Base-by-base conservation (phyloP, 2,329 filamentous ascomycete genomes). In the Pochonia chlamydosporia region DNA sequence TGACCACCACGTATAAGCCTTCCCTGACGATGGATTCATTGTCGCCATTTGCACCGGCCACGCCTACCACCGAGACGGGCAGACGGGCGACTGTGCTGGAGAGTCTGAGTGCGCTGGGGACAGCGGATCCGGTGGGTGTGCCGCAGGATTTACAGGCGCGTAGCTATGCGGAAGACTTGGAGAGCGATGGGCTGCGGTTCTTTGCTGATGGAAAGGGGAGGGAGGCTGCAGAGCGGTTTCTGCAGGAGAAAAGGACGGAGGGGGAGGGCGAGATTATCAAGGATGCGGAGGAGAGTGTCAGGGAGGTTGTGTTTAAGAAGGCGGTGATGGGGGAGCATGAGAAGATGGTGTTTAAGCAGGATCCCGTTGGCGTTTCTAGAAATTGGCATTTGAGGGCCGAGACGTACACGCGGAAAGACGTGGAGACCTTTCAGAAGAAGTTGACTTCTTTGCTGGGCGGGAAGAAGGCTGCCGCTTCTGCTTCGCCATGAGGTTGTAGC, bases 401-500 rank as follows among this genome's bases (percentile, higher is more conserved):
- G 52, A 67, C 67, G 37, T 72, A 70, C 54, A 53, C 54, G 18
- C 50, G 49, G 13, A 56, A 51, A 40, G 61, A 70, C 25, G 59
- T 63, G 41, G 59, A 62, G 43, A 59, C 55, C 33, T 73, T 73
- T 47, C 63, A 72, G 61, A 60, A 52, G 24, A 73, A 71, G 62
- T 47, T 72, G 40, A 52, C 54, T 35, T 59, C 63, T 42, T 49
- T 70, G 49, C 40, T 63, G 48, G 54, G 49, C 56, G 49, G 41
- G 42, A 41, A 30, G 39, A n/a, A 7, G 35, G 18, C 9, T 13
- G 35, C 8, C 14, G 5, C 8, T 4, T 30, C 24, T 10, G 55
- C 11, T n/a, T n/a, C 11, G 46, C 26, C 28, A 50, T 43, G 50
- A 54, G 40, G 49, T 49, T 40, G 52, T 58, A 52, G 42, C n/a